A percentile compares a stretch with the other conserved stretches of the same genome.
Conservation (phyloP, 306 rosid species). For the Casuarina equisetifolia region DNA sequence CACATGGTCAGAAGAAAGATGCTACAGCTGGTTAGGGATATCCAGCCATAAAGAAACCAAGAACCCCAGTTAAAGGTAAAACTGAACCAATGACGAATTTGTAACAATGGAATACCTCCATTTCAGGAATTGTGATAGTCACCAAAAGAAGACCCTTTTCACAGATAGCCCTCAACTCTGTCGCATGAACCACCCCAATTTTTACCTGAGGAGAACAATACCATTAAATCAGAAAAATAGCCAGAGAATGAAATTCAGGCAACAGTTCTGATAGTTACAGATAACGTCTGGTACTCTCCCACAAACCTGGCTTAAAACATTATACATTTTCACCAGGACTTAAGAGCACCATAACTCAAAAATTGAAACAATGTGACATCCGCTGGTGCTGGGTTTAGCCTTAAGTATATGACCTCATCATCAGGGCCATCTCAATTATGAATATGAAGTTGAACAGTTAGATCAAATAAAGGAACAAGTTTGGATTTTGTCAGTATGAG, state of each 20-base stretch:
- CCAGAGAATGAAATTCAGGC: slow-evolving; percentile 17
- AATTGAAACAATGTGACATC: neutral
- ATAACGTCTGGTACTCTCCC: neutral
- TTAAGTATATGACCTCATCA: neutral
- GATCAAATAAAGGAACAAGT: neutral
- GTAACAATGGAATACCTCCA: slow-evolving; percentile 66
- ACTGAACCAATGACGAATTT: slow-evolving; percentile 14
- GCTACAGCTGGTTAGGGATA: slow-evolving; percentile 1
- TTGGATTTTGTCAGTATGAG: slow-evolving; percentile 8
- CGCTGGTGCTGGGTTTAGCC: neutral
- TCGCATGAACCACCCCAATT: slow-evolving; percentile 55
- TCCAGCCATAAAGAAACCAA: slow-evolving; percentile 12
- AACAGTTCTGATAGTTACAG: neutral
- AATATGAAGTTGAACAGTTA: slow-evolving; percentile 6
- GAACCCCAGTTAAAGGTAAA: slow-evolving; percentile 21
- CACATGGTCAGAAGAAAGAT: slow-evolving; percentile 1
- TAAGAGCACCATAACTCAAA: neutral
- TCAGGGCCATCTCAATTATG: slow-evolving; percentile 7
- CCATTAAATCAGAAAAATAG: slow-evolving; percentile 16
- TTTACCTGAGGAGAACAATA: slow-evolving; percentile 61
- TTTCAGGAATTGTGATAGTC: slow-evolving; percentile 93
- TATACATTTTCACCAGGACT: neutral
- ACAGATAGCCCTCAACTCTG: slow-evolving; percentile 77
- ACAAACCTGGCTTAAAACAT: slow-evolving; percentile 12
- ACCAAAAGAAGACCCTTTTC: slow-evolving; percentile 92